Evolutionary conservation across 2,329 filamentous ascomycete genomes (phyloP).

Genomic region (Fusarium verrucosum): DNA sequence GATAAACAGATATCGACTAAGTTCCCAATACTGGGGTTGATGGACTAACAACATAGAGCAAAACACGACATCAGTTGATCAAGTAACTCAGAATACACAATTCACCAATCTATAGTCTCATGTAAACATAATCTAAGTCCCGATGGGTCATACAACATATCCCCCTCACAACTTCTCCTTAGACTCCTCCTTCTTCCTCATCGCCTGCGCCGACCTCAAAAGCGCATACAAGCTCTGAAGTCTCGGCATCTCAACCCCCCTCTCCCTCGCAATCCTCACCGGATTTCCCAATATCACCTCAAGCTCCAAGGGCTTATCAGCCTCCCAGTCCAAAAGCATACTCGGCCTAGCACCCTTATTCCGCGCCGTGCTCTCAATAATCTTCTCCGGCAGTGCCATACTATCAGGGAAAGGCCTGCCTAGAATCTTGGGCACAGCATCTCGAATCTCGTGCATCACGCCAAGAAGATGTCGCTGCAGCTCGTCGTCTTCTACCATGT

Average conservation of each 20-base stretch:
- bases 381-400: conserved; percentile 70
- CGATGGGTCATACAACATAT: not conserved
- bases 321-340: conserved; percentile 78
- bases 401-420: conserved; percentile 65
- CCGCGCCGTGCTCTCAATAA: conserved; percentile 68
- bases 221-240: conserved; percentile 74
- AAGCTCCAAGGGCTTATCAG: conserved; percentile 71
- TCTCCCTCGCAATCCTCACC: conserved; percentile 69
- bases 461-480: conserved; percentile 68
- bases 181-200: conserved; percentile 55
- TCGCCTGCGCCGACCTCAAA: conserved; percentile 68
- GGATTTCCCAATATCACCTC: conserved; percentile 79
- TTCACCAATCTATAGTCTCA: not conserved
- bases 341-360: conserved; percentile 72
- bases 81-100: too few species aligned
- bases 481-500: conserved; percentile 72
- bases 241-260: conserved; percentile 71
- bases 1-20: not conserved
- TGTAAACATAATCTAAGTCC: not conserved
- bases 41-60: not conserved
- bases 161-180: conserved; percentile 37
- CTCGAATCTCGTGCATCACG: conserved; percentile 76
- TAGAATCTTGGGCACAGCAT: conserved; percentile 69
- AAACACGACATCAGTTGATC: too few species aligned
- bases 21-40: not conserved